Evolutionary conservation across 106 monocot species (phyloP).

Genomic region (Phalaenopsis equestris): DNA sequence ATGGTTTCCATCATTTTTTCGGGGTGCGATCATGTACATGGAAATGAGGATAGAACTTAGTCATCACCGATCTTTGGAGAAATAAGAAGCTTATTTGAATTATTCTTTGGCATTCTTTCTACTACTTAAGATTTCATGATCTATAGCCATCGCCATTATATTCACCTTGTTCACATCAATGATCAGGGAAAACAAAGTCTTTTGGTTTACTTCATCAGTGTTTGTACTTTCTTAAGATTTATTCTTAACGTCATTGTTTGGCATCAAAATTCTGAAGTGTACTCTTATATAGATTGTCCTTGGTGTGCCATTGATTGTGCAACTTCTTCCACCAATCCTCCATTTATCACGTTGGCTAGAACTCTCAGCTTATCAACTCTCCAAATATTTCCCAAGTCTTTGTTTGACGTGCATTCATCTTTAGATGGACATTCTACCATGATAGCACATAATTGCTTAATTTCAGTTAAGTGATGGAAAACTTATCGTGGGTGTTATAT

Average conservation of each 20-base stretch:
- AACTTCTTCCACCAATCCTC: not conserved
- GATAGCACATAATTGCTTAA: not conserved
- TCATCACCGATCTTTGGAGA: too few species aligned
- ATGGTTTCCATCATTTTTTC: too few species aligned
- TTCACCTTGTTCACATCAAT: too few species aligned
- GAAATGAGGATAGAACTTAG: too few species aligned
- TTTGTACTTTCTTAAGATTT: not conserved
- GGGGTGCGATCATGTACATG: too few species aligned
- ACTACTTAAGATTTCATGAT: too few species aligned
- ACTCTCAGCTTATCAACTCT: not conserved
- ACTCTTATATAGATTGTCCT: not conserved
- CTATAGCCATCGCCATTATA: too few species aligned
- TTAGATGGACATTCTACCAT: not conserved
- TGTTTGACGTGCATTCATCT: not conserved
- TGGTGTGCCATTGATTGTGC: not conserved
- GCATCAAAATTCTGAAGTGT: not conserved
- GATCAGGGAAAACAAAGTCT: too few species aligned
- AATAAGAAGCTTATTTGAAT: too few species aligned
- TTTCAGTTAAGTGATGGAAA: not conserved
- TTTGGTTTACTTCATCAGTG: not conserved
- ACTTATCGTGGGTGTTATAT: not conserved
- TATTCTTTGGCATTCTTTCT: too few species aligned
- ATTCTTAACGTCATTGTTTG: not conserved
- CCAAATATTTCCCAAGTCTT: not conserved
- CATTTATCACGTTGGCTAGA: not conserved